Evolutionary conservation across 164 flowering plant genomes (phyloP).

Genomic region (Dillenia turbinata): DNA sequence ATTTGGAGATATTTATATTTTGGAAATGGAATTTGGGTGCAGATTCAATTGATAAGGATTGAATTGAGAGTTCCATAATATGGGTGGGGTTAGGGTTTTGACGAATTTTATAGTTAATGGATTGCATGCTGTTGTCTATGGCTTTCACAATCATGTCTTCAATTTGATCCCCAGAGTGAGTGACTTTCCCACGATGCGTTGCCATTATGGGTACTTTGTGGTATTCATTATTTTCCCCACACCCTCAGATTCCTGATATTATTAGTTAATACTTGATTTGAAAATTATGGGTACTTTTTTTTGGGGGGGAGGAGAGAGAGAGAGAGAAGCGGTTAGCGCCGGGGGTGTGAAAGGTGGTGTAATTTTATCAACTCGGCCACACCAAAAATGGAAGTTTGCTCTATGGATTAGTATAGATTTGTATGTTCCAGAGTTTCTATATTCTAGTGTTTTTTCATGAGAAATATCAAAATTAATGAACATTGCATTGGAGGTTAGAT

Average conservation of each 20-base stretch:
- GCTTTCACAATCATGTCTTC: slow-evolving; percentile 80
- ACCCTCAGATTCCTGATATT: slow-evolving; percentile 9
- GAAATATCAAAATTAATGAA: too few species aligned
- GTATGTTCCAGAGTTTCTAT: too few species aligned
- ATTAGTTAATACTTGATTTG: too few species aligned
- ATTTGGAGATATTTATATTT: background rate
- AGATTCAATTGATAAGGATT: slow-evolving; percentile 89
- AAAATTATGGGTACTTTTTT: too few species aligned
- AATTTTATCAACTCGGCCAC: too few species aligned
- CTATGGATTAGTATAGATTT: too few species aligned
- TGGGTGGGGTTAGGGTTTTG: slow-evolving; percentile 97
- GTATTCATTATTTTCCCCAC: background rate
- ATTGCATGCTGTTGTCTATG: slow-evolving; percentile 90
- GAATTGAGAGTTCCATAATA: slow-evolving; percentile 87
- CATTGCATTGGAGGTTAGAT: too few species aligned
- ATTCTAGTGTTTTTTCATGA: slow-evolving; percentile 28
- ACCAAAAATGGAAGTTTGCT: too few species aligned
- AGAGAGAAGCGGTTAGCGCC: too few species aligned
- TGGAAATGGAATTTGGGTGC: slow-evolving; percentile 10
- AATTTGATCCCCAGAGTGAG: slow-evolving; percentile 68
- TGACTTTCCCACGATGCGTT: background rate
- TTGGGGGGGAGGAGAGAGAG: slow-evolving; percentile 51
- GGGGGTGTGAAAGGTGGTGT: slow-evolving; percentile 8
- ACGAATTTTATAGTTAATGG: slow-evolving; percentile 97
- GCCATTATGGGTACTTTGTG: background rate